Base-by-base conservation (phyloP, 805 yeast species). In the Yarrowia porcina region DNA sequence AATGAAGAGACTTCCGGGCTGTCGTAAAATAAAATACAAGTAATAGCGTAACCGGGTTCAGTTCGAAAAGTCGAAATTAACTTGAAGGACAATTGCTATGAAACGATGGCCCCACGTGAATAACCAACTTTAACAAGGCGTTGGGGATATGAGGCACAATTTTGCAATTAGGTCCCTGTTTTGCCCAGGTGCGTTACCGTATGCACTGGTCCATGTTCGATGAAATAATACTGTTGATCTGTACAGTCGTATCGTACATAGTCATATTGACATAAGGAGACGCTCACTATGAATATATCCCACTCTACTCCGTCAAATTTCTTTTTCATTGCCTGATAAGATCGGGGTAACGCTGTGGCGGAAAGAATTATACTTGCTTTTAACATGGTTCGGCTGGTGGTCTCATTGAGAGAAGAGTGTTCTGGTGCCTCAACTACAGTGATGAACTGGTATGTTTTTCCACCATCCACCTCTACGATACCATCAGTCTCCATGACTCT, bases 251-350 rank as follows among this genome's bases (percentile, higher is more conserved):
- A n/a, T n/a, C n/a, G n/a, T n/a, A n/a, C n/a, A n/a, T n/a, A n/a
- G n/a, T n/a, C n/a, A n/a, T n/a, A n/a, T n/a, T n/a, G n/a, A n/a
- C n/a, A n/a, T n/a, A n/a, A n/a, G n/a, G n/a, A n/a, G n/a, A n/a
- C n/a, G n/a, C n/a, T n/a, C n/a, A n/a, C n/a, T n/a, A n/a, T n/a
- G n/a, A n/a, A n/a, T n/a, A 30, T 3, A 30, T 10, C 33, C 33
- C 33, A 30, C 3, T 11, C 33, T 30, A 30, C 13, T 45, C 4
- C 28, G 28, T 25, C n/a, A 45, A 30, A 11, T 30, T 45, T 8
- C 36, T 45, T 45, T 45, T 45, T 45, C 27, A 25, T 45, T 45
- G 52, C 52, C 35, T 45, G 52, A 45, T 45, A 30, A 45, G 52
- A 28, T 30, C 36, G 36, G 13, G 13, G 21, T 28, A 28, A 18